Percentiles rank a stretch among this genome's conserved stretches.
Evolutionary conservation across 495 filamentous ascomycete species (phyloP).

Genomic region (Corynascus novoguineensis): DNA sequence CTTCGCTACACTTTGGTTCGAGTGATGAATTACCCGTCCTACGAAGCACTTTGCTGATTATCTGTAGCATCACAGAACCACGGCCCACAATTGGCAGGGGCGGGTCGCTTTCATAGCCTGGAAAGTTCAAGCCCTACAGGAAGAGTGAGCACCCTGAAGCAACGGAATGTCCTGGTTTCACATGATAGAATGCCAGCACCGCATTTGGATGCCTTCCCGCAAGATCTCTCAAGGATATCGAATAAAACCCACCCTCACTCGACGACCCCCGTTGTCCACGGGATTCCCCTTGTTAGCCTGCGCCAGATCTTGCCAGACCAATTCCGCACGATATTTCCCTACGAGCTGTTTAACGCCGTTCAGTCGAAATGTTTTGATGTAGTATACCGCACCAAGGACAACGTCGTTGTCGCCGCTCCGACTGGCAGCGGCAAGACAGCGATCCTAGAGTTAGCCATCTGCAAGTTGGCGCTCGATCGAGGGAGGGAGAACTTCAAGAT

Average conservation of each 20-base stretch:
- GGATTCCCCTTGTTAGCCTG: constrained; percentile 68
- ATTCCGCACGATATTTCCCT: constrained; percentile 71
- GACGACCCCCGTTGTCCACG: constrained; percentile 44
- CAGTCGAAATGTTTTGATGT: constrained; percentile 81
- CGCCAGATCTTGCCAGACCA: constrained; percentile 66
- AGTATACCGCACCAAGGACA: constrained; percentile 70
- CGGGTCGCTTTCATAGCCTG: neutral
- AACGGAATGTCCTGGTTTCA: neutral
- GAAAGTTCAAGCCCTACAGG: constrained; percentile 19
- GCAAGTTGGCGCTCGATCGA: constrained; percentile 59
- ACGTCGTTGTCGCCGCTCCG: constrained; percentile 82
- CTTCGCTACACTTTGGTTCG: neutral
- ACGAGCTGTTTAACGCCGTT: constrained; percentile 80
- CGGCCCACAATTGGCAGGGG: neutral
- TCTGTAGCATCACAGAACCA: neutral
- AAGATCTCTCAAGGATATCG: neutral
- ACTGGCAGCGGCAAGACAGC: constrained; percentile 94
- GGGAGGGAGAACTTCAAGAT: constrained; percentile 76
- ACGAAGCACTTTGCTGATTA: neutral
- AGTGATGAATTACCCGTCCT: neutral
- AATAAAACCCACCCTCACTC: neutral
- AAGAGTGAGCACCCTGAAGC: constrained; percentile 6
- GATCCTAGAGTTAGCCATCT: constrained; percentile 88
- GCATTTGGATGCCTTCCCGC: neutral
- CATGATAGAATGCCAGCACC: neutral